Base-by-base conservation (phyloP, 2,329 filamentous ascomycete species). In the Geosmithia flava region DNA sequence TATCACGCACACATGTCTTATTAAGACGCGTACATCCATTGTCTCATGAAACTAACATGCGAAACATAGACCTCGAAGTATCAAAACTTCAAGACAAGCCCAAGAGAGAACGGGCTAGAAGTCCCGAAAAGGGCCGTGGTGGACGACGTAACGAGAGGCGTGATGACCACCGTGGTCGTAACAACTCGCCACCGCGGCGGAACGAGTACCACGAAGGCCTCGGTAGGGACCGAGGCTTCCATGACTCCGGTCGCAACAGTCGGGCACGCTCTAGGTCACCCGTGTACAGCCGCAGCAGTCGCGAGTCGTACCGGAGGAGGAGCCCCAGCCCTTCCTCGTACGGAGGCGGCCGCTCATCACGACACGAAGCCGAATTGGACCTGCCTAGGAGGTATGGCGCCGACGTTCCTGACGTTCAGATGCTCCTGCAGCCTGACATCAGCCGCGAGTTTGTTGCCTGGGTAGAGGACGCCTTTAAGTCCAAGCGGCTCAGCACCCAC, bases 331-430 rank as follows among this genome's bases (percentile, higher is more conserved):
- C 87, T 0, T 27, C 23, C 23, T 27, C 23, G 4, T 68, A 70
- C 51, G 62, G 65, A 3, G 33, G 33, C 11, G 33, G 33, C 10
- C 33, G 33, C 33, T 16, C 33, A 37, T 37, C 33, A 37, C 33
- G 11, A 20, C 67, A 72, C 39, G 67, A 74, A 44, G 64, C 70
- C 49, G 75, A 83, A 48, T 69, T 89, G 13, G 83, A 85, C 29
- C 76, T 95, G 7, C 87, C 88, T 42, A 78, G 81, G 49, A 76
- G 89, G 49, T 78, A 81, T 50, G 81, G 86, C 4, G 70, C 76
- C 49, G 80, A 93, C 53, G 81, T 96, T 20, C 90, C 91, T 2
- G 89, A 97, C 56, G 85, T 96, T 16, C 89, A 96, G 61, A 80
- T 97, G 29, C 78, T 96, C 27, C 76, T 94, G 5, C 72, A 91